phyloP scores from a whole-genome alignment of 352 stramenopile genomes.

The Phytophthora hibernalis region DNA sequence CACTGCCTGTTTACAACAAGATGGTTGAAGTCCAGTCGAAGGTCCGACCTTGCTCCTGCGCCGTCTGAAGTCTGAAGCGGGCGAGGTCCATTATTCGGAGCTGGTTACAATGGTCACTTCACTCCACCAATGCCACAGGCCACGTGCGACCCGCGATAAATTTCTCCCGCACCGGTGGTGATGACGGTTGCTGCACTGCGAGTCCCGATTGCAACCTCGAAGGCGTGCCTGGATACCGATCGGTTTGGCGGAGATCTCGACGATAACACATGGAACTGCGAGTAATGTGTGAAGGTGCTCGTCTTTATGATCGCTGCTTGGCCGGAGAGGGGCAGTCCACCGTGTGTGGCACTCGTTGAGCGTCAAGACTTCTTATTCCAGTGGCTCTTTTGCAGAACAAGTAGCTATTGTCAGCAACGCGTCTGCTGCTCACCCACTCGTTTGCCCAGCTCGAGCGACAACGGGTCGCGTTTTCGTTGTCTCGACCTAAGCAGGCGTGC shows the following conservation, averaged over 20 bases:
- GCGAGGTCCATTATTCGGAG: not conserved
- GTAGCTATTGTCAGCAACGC: not conserved
- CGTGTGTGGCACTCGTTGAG: not conserved
- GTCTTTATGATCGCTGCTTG: slow-evolving; percentile 33
- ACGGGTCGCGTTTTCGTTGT: slow-evolving; percentile 17
- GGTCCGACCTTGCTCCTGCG: slow-evolving; percentile 26
- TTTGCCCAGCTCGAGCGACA: slow-evolving; percentile 34
- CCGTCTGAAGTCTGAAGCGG: slow-evolving; percentile 12
- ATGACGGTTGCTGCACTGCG: no score
- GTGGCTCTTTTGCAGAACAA: slow-evolving; percentile 17
- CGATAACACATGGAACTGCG: slow-evolving; percentile 31
- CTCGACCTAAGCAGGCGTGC: slow-evolving; percentile 7
- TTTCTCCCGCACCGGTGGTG: slow-evolving; percentile 16
- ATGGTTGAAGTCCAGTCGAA: slow-evolving; percentile 25
- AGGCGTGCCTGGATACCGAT: no score
- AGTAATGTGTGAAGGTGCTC: slow-evolving; percentile 35
- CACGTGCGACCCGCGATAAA: slow-evolving; percentile 23
- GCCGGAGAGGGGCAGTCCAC: not conserved
- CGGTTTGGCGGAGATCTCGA: slow-evolving; percentile 17
- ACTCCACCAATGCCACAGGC: no score
- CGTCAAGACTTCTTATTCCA: slow-evolving; percentile 33
- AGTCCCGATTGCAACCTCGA: no score
- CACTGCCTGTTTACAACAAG: slow-evolving; percentile 12
- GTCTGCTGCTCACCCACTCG: slow-evolving; percentile 28
- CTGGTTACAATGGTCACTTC: not conserved